phyloP scores from a whole-genome alignment of 169 alveolate species.

The Cryptosporidium sp. region DNA sequence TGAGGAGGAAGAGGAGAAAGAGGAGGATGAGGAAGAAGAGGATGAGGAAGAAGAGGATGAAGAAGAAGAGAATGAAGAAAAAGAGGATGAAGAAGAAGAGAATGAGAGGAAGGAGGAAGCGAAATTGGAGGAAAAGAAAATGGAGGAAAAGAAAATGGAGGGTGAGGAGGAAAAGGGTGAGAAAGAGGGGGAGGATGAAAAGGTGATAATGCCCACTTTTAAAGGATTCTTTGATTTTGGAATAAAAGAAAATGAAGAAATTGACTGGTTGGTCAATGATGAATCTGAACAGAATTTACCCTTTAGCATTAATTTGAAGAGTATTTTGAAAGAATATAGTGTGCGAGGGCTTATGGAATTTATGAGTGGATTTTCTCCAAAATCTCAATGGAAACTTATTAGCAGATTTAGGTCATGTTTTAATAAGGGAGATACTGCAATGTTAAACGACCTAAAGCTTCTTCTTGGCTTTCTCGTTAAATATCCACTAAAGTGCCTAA shows the following conservation, averaged over 20 bases:
- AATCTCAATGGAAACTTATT: conserved; percentile 65
- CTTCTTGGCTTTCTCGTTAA: conserved; percentile 35
- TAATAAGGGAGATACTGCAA: conserved; percentile 45
- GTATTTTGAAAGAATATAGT: neutral
- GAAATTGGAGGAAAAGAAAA: neutral
- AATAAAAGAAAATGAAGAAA: neutral
- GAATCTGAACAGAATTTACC: conserved; percentile 33
- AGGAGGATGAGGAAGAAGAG: neutral
- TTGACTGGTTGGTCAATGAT: conserved; percentile 54
- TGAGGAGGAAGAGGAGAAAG: neutral
- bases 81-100: neutral
- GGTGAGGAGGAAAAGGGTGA: neutral
- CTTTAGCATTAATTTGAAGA: conserved; percentile 29
- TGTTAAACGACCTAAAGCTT: conserved; percentile 54
- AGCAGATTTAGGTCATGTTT: conserved; percentile 54
- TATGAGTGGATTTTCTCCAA: conserved; percentile 43
- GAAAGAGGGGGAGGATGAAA: neutral
- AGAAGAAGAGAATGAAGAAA: neutral
- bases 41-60: neutral
- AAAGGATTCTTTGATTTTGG: neutral
- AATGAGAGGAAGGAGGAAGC: neutral
- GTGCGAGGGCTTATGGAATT: conserved; percentile 5
- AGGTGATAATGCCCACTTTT: neutral
- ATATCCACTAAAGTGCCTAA: conserved; percentile 30
- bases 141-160: neutral